A percentile compares a stretch with the other conserved stretches of the same genome.
Conservation (phyloP, 345 rosid species). For the Fremontodendron californicum region DNA sequence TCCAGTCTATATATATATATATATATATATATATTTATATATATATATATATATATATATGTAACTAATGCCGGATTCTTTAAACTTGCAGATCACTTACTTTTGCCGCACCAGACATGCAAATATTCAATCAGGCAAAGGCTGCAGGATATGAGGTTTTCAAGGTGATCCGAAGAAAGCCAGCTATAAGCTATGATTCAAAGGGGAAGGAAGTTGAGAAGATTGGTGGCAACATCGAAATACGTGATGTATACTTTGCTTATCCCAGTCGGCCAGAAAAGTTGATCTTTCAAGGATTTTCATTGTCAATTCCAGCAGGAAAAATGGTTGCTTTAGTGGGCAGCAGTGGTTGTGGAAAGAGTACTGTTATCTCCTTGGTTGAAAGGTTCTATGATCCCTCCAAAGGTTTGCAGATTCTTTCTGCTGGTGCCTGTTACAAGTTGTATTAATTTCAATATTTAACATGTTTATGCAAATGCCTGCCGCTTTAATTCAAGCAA, state of each 20-base stretch:
- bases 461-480: not conserved
- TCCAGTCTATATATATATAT: no score
- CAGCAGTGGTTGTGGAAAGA: constrained; percentile 65
- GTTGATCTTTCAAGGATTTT: constrained; percentile 46
- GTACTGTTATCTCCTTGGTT: constrained; percentile 53
- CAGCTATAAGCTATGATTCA: constrained; percentile 30
- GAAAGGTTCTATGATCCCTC: constrained; percentile 61
- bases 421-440: not conserved
- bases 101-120: constrained; percentile 65
- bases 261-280: constrained; percentile 56
- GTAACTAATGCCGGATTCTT: not conserved
- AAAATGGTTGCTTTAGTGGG: constrained; percentile 57
- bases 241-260: constrained; percentile 38
- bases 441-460: not conserved
- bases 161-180: constrained; percentile 43
- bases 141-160: constrained; percentile 62
- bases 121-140: constrained; percentile 60
- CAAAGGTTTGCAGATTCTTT: constrained; percentile 29
- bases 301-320: constrained; percentile 57
- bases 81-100: constrained; percentile 48
- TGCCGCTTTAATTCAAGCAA: not conserved
- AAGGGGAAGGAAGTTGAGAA: constrained; percentile 21
- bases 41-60: no score
- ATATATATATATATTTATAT: no score
- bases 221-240: constrained; percentile 45